Evolutionary conservation across 176 grass and related monocot genomes (phyloP).

Genomic region (Hyparrhenia diplandra): DNA sequence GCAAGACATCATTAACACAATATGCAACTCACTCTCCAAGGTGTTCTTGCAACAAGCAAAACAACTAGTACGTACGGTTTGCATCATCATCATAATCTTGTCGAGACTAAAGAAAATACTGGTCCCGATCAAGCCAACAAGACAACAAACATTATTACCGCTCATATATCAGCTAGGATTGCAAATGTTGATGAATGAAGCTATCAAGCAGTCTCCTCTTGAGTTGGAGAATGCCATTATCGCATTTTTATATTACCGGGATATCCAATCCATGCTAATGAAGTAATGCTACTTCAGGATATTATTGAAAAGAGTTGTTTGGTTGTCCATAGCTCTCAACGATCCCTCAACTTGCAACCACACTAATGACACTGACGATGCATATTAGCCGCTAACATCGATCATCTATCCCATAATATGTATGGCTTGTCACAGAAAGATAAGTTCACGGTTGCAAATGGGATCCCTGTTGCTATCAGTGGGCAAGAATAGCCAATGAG

Average conservation of each 20-base stretch:
- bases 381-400: neutral
- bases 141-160: no score
- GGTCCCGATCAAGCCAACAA: no score
- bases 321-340: neutral
- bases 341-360: neutral
- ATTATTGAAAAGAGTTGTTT: neutral
- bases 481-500: neutral
- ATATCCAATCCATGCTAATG: neutral
- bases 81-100: no score
- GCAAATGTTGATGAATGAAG: neutral
- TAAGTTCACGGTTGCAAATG: slow-evolving; percentile 5
- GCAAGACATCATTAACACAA: no score
- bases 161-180: neutral
- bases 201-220: no score
- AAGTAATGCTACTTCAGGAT: neutral
- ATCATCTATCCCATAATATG: neutral
- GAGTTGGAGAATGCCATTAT: no score
- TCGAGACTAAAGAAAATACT: no score
- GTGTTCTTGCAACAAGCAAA: no score
- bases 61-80: no score
- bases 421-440: neutral
- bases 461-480: neutral
- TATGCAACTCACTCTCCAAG: no score
- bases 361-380: neutral
- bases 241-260: no score